These are phyloP conservation scores for Pleurotus platypus DNA, from an alignment of 768 basidiomycete species.

Conservation along the genomic window DNA sequence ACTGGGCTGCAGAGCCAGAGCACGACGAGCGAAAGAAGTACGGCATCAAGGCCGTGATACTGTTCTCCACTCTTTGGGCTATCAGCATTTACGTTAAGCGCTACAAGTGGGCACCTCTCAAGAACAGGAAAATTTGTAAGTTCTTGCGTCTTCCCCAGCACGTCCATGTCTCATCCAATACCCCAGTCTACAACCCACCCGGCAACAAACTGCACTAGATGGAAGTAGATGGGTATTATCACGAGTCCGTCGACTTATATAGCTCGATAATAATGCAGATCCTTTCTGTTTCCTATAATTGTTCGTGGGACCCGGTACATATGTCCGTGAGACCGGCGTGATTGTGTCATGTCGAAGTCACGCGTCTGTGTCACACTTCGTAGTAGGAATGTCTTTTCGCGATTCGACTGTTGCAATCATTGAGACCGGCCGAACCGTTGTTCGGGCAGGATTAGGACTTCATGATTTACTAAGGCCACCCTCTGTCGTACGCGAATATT, in stretches of 20 bases:
- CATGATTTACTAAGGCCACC: constrained; percentile 77
- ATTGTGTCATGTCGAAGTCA: neutral
- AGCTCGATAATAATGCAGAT: constrained; percentile 1
- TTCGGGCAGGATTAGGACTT: constrained; percentile 78
- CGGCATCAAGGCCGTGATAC: constrained; percentile 92
- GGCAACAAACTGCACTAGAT: constrained; percentile 53
- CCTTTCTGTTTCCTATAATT: constrained; percentile 1
- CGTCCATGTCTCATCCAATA: constrained; percentile 4
- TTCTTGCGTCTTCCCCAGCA: constrained; percentile 14
- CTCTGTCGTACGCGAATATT: constrained; percentile 55
- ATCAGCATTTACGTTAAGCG: constrained; percentile 88
- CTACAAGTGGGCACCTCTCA: constrained; percentile 91
- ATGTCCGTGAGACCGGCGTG: neutral
- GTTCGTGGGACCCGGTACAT: neutral
- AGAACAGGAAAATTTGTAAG: constrained; percentile 90
- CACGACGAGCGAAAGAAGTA: constrained; percentile 97
- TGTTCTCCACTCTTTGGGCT: constrained; percentile 82
- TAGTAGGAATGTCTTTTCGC: constrained; percentile 57
- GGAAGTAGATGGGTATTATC: constrained; percentile 12
- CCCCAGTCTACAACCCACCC: constrained; percentile 60
- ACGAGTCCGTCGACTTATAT: constrained; percentile 10
- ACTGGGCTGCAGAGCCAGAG: constrained; percentile 98
- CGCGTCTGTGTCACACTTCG: neutral
- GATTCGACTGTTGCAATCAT: constrained; percentile 80
- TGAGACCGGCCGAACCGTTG: constrained; percentile 66